phyloP scores from a whole-genome alignment of 495 filamentous ascomycete genomes.

The Articulospora tetracladia region DNA sequence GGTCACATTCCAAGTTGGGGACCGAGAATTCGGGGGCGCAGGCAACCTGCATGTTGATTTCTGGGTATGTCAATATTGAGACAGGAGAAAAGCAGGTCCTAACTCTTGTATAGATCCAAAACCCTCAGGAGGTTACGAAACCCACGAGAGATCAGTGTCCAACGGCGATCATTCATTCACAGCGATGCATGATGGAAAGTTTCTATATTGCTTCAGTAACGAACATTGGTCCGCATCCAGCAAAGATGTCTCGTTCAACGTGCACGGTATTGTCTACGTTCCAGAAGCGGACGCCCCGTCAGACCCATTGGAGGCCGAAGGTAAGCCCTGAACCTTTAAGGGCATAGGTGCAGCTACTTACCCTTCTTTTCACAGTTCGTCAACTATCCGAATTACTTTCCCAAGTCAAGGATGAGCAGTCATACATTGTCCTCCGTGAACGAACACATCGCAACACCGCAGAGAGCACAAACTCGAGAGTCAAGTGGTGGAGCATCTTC shows the following conservation, averaged over 20 bases:
- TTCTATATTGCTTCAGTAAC: constrained; percentile 97
- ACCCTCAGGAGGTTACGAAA: constrained; percentile 66
- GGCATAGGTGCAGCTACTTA: neutral
- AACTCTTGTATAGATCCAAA: constrained; percentile 65
- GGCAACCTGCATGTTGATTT: constrained; percentile 97
- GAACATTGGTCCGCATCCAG: constrained; percentile 88
- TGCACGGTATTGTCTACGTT: constrained; percentile 97
- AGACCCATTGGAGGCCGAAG: constrained; percentile 89
- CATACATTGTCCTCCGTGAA: constrained; percentile 94
- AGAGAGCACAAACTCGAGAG: constrained; percentile 93
- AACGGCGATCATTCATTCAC: constrained; percentile 92
- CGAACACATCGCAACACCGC: constrained; percentile 96
- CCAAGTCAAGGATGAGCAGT: constrained; percentile 95
- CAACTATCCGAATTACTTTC: constrained; percentile 78
- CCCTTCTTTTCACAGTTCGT: constrained; percentile 55
- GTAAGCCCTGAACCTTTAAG: constrained; percentile 36
- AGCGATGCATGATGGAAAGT: constrained; percentile 80
- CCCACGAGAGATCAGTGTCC: constrained; percentile 73
- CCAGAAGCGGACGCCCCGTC: constrained; percentile 77
- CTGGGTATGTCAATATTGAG: constrained; percentile 71
- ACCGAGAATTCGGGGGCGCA: constrained; percentile 90
- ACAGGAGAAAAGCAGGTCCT: neutral
- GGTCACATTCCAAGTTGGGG: constrained; percentile 96
- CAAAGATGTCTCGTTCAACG: constrained; percentile 98
- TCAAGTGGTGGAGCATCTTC: constrained; percentile 99